Evolutionary conservation across 2,329 filamentous ascomycete species (phyloP), one percentile per base, ranked within the genome.

Genomic region (Pseudogymnoascus sp.): DNA sequence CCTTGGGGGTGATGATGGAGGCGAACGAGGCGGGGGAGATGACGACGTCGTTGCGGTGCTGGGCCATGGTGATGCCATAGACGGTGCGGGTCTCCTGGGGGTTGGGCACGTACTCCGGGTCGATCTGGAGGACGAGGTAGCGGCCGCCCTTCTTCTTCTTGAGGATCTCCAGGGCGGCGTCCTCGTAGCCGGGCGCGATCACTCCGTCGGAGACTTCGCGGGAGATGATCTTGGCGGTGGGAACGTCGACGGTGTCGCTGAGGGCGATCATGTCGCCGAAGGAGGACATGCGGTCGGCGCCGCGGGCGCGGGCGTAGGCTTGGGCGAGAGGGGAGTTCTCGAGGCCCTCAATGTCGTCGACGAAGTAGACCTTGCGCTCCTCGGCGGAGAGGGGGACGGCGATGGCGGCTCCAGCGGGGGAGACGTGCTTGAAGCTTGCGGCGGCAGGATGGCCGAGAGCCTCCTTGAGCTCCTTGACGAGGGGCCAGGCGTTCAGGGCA

Each of bases 381-480:
- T 90, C 89, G 42, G 90, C 86, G 67, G 81, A 91, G 67, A 99
- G 83, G 21, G 92, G 91, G 6, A 95, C 87, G 69, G 93, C 95
- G 72, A 99, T 95, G 68, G 95, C 93, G 64, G 93, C 95, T 73
- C 95, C 95, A 46, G 95, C 95, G 19, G 95, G 95, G 9, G 95
- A 99, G 67, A 97, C 95, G 76, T 99, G 95, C 86, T 97, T 99
- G 87, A 99, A 99, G 75, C 91, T 96, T 67, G 95, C 93, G 31
- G 95, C 95, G 62, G 95, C 95, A 35, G 95, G 91, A 76, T 89
- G 88, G 70, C 89, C 88, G 21, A 97, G 86, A 21, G 93, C 91
- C 70, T 89, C 81, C 82, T 92, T 96, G 72, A 99, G 85, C 80
- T 99, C 95, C 82, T 96, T 96, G 64, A 99, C 95, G 65, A 99